These are phyloP conservation scores for Herpetospermum pedunculosum DNA, from an alignment of 306 rosid genomes.

Conservation along the genomic window DNA sequence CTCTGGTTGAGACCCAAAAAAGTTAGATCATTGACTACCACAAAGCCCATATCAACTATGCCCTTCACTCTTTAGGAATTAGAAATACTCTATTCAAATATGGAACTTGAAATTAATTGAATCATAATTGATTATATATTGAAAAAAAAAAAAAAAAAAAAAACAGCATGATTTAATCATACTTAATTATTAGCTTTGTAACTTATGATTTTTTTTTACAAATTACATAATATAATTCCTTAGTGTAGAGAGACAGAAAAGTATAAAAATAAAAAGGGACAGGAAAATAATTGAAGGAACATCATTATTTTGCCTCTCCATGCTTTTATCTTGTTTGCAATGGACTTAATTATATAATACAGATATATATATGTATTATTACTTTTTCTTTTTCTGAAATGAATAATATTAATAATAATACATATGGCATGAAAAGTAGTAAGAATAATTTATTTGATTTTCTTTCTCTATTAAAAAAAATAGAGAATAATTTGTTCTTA, in stretches of 20 bases:
- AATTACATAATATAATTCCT: background rate
- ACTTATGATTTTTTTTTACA: background rate
- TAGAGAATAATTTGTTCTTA: background rate
- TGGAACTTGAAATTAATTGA: too few species aligned
- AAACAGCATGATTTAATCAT: background rate
- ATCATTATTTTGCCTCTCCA: conserved; percentile 4
- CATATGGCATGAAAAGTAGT: background rate
- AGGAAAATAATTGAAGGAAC: background rate
- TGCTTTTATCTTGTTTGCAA: conserved; percentile 1
- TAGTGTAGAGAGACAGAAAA: background rate
- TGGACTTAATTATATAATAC: background rate
- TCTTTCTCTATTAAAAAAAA: background rate
- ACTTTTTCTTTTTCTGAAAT: background rate
- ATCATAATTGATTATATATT: background rate
- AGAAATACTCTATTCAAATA: too few species aligned
- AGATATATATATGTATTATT: background rate
- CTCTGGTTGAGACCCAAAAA: too few species aligned
- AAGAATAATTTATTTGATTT: background rate
- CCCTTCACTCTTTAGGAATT: too few species aligned
- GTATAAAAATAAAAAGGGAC: background rate
- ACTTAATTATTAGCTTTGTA: background rate
- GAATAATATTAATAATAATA: background rate
- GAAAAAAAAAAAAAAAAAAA: background rate
- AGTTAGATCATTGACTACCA: too few species aligned
- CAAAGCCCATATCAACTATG: too few species aligned